These are phyloP conservation scores for Lasiosphaeriaceae sp. DNA, from an alignment of 495 filamentous ascomycete genomes.

Conservation along the genomic window DNA sequence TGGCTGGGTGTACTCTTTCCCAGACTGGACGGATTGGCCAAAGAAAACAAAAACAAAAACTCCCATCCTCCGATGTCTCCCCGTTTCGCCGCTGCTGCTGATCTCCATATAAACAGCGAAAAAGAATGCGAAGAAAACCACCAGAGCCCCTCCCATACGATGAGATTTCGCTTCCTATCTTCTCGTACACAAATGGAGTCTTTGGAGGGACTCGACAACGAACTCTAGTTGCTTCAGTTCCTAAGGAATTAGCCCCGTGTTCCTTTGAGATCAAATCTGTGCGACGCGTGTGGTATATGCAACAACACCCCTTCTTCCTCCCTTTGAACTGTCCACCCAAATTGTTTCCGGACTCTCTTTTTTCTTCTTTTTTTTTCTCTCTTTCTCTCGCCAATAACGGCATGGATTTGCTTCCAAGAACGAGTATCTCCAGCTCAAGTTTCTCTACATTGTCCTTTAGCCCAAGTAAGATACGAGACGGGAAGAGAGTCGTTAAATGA, in stretches of 20 bases:
- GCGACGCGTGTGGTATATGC: background rate
- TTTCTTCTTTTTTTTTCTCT: background rate
- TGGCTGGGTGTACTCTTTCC: background rate
- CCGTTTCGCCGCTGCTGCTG: too few species aligned
- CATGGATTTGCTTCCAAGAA: background rate
- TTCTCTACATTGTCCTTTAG: conserved; percentile 38
- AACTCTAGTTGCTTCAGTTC: conserved; percentile 33
- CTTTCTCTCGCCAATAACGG: background rate
- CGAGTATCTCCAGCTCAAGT: conserved; percentile 22
- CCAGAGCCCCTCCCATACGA: background rate
- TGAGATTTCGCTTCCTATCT: background rate
- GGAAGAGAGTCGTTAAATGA: conserved; percentile 4
- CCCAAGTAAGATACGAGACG: conserved; percentile 25
- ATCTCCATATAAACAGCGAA: conserved; percentile 1
- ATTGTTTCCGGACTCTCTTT: conserved; percentile 1
- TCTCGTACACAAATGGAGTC: background rate
- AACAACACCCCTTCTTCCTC: background rate
- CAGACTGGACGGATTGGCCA: background rate
- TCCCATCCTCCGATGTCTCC: too few species aligned
- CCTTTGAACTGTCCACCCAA: too few species aligned
- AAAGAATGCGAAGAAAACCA: background rate
- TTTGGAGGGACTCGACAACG: background rate
- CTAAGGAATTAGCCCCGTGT: conserved; percentile 35
- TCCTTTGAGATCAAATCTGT: conserved; percentile 1
- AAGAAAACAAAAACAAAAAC: too few species aligned